Base-by-base conservation (phyloP, 1,139 yeast species). In the Suhomyces bolitotheri region DNA sequence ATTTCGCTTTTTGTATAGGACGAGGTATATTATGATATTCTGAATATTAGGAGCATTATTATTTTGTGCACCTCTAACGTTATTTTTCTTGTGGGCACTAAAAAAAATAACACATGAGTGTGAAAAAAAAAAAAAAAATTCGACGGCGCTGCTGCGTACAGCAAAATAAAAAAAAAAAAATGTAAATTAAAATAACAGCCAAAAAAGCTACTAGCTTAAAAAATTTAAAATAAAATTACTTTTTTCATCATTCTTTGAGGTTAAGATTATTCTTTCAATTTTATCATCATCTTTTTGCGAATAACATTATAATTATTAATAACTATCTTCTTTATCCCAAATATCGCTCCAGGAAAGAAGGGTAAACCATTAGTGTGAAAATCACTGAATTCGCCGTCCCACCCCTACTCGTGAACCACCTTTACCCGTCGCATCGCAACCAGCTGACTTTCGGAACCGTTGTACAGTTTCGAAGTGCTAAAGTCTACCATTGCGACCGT, bases 241-340 rank as follows among this genome's bases (percentile, higher is more conserved):
- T 40, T n/a, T 34, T 37, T 33, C 32, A 37, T 37, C 23, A 37
- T 37, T 37, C 40, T 37, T 33, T 37, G 37, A 33, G 33, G 24
- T 29, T 35, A 36, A 40, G 34, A 35, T 35, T 38, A 34, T 31
- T 34, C 39, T 38, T 31, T 34, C 39, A 27, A 34, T 27, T 25
- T 34, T 7, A 31, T 25, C 28, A 38, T 38, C 39, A 34, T 34
- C 35, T 32, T 30, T 34, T 34, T 30, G 31, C 36, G 22, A 28
- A 26, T 31, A 23, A 12, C 21, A 22, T 33, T 27, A 23, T 33
- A 20, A 28, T 27, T 34, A 38, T 38, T 31, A 34, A 34, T 38
- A 38, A 34, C 38, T 35, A 15, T 30, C 28, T 20, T 27, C 38
- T 30, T 31, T 29, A 27, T 21, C 28, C 12, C 6, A 17, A 17